Base-by-base conservation (phyloP, 805 yeast species). In the Sungouiozyma ichnusensis region DNA sequence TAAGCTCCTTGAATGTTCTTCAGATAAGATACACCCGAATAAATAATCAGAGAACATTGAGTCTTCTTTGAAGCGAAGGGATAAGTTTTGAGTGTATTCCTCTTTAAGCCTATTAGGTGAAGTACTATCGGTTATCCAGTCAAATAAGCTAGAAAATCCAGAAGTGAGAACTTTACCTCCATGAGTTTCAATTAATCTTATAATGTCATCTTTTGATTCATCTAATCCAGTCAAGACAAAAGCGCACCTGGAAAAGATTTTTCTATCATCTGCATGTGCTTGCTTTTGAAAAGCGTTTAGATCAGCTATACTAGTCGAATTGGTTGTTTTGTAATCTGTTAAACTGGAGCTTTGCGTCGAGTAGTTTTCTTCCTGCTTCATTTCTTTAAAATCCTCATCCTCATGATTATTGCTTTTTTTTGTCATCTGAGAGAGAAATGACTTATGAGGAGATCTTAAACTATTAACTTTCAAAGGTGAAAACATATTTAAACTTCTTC, bases 1-100 rank as follows among this genome's bases (percentile, higher is more conserved):
- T 7, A 79, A 69, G 38, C 87, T 84, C 32, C 95, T 65, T 16
- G 74, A 67, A 43, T 73, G 71, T 24, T 68, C 68, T 33, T 70
- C 71, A 0, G 90, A 71, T 1, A 87, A 61, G 29, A 84, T 65
- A 1, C 88, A 88, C 1, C 73, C 85, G 62, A 86, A 84, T 27
- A 52, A 65, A 46, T 58, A 67, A 1, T 48, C 44, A 33, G 35
- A 16, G 13, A 48, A 49, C n/a, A 24, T 44, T 4, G 41, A 33
- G 5, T 42, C 29, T 17, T 48, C 33, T 9, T 46, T 44, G 45
- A 52, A 48, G 0, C 37, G 29, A 6, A 24, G 29, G 9, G 11
- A 35, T n/a, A 52, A 36, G 3, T 45, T 41, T 19, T 56, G 16
- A 6, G 18, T 2, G 36, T 36, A 40, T 19, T 19, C 35, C 4